Evolutionary conservation across 169 alveolate genomes (phyloP).

Genomic region (Amoebophrya sp.): DNA sequence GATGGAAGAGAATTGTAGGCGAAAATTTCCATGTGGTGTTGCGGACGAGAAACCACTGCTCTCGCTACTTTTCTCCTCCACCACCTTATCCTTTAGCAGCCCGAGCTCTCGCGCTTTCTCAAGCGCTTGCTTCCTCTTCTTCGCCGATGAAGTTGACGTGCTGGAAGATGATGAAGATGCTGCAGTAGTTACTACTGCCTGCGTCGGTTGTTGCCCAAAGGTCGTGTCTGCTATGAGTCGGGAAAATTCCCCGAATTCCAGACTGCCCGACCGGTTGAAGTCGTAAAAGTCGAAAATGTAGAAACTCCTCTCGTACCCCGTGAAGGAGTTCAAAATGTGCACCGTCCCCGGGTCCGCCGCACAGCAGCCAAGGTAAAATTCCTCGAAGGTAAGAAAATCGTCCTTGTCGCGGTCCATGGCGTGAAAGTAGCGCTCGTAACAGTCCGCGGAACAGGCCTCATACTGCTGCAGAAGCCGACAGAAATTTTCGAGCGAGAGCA

Average conservation of each 20-base stretch:
- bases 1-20: not conserved
- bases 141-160: too few relatives aligned
- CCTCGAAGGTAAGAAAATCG: slow-evolving; percentile 25
- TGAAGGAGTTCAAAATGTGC: slow-evolving; percentile 38
- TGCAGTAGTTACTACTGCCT: too few relatives aligned
- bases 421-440: slow-evolving; percentile 29
- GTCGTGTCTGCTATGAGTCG: not conserved
- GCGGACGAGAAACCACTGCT: too few relatives aligned
- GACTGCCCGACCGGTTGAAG: not conserved
- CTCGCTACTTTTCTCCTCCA: too few relatives aligned
- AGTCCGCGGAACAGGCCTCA: not conserved
- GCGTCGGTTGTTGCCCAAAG: not conserved
- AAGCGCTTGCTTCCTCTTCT: not conserved
- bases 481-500: not conserved
- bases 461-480: slow-evolving; percentile 20
- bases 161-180: too few relatives aligned
- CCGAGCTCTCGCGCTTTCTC: not conserved
- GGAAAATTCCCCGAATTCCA: not conserved
- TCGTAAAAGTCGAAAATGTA: slow-evolving; percentile 39
- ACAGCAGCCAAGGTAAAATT: slow-evolving; percentile 32
- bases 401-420: slow-evolving; percentile 36
- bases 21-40: not conserved
- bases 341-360: slow-evolving; percentile 39
- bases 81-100: not conserved
- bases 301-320: slow-evolving; percentile 33